Evolutionary conservation across 1,284 basidiomycete genomes (phyloP), one percentile per base, ranked within the genome.

Genomic region (Microbotryum silenes-acaulis): DNA sequence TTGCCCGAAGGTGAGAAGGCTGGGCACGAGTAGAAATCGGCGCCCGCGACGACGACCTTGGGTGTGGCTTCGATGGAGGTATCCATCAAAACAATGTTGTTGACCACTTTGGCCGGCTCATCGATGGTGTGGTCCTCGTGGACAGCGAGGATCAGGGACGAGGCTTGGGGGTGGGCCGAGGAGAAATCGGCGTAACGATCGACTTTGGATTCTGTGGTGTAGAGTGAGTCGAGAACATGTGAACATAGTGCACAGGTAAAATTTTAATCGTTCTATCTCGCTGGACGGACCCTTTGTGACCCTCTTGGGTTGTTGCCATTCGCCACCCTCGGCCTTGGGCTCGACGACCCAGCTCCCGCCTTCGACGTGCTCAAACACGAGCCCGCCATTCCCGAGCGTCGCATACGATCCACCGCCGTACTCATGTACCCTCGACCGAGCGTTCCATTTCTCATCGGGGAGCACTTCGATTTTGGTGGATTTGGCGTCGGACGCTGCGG

Each of bases 51-150:
- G 33, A 85, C 73, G 10, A 60, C 51, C 29, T 55, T 18, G 12
- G 64, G 23, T 7, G 16, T 29, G 2, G 37, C 21, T 1, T 31
- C 14, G 9, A 45, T 6, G 6, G 47, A 74, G 9, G 77, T 78
- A 70, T 85, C 75, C 70, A 88, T 80, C 45, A 82, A 69, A 54
- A 81, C 81, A 44, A 89, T 79, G 4, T 78, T 79, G 64, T 81
- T 86, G 49, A 80, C 76, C 42, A 87, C 79, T 18, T 80, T 75
- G 7, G 79, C 70, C 1, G 85, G 85, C 3, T 74, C 73, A 37
- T 83, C 81, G 45, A 80, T 73, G 0, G 84, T 85, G 71, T 87
- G 85, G 71, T 88, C 85, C 71, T 89, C 86, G 23, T 83, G 76
- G 33, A 87, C 75, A 0, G 81, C 77, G 9, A 83, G 78, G 16